phyloP scores from a whole-genome alignment of 495 filamentous ascomycete species.

The Penicillium nucicola region DNA sequence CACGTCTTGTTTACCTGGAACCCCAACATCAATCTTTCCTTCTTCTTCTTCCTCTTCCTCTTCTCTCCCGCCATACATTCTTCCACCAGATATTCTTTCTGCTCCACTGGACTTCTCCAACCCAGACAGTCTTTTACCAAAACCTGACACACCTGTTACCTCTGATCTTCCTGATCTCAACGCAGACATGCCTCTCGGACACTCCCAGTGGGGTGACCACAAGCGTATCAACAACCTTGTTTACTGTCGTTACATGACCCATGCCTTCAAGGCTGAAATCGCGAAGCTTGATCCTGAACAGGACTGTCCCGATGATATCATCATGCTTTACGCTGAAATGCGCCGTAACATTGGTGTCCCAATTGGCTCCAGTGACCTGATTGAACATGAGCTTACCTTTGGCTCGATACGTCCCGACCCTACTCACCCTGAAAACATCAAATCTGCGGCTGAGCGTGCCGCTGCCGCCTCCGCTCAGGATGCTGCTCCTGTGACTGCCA shows the following conservation, averaged over 20 bases:
- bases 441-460: not conserved
- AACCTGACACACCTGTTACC: not conserved
- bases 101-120: slow-evolving; percentile 5
- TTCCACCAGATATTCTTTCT: not conserved
- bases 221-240: too few relatives aligned
- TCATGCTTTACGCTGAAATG: slow-evolving; percentile 34
- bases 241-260: slow-evolving; percentile 20
- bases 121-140: slow-evolving; percentile 4
- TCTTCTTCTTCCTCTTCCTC: not conserved
- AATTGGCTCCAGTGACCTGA: slow-evolving; percentile 11
- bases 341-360: slow-evolving; percentile 34
- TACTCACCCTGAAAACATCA: not conserved
- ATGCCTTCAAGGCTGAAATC: slow-evolving; percentile 31
- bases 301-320: slow-evolving; percentile 28
- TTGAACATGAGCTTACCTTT: too few relatives aligned
- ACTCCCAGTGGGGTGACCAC: too few relatives aligned
- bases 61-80: not conserved
- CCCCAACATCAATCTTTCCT: not conserved
- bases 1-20: too few relatives aligned
- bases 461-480: not conserved
- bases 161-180: not conserved
- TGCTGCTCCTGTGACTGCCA: not conserved
- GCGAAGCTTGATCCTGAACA: slow-evolving; percentile 23
- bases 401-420: too few relatives aligned
- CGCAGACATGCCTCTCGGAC: slow-evolving; percentile 12